Evolutionary conservation across 805 yeast species (phyloP), one percentile per base, ranked within the genome.

Genomic region (Starmerella bacillaris): DNA sequence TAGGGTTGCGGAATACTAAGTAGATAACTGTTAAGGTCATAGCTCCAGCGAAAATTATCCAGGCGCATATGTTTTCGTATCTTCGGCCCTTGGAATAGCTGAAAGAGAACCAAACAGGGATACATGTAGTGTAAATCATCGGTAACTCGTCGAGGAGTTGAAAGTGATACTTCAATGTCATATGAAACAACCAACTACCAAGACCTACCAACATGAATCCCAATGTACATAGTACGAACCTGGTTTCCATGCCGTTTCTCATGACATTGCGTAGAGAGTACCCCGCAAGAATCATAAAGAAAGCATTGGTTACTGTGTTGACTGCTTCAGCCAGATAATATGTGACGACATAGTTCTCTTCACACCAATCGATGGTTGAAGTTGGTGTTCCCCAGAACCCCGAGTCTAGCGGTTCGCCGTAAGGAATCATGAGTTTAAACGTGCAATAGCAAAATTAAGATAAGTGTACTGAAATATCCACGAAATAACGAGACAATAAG

Each of bases 331-430:
- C 95, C 35, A 89, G 65, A 50, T 78, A 89, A 9, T 67, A 68
- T 9, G 86, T 68, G 2, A 84, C 78, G 8, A 83, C 86, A 53
- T 86, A 86, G 59, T 86, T 86, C 56, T 89, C 96, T 51, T 86
- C 98, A 58, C 98, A 86, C 96, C 96, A 86, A 51, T 86, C 98
- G 26, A 89, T 89, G n/a, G 96, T 84, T 26, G 94, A 70, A 0
- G 96, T 83, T 30, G 48, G 53, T 7, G 37, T 40, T 11, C 59
- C 59, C 59, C 59, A 55, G 38, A 38, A 54, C 21, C 59, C 59
- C 11, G 35, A 20, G 8, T 20, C 33, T 7, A 32, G 36, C 2
- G 42, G 42, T 3, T 31, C 42, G 9, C 39, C 36, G 27, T 45
- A 45, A 7, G 33, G 26, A 18, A 40, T 29, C 29, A 26, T 26